These are phyloP conservation scores for Polyporus arcularius DNA, from an alignment of 768 basidiomycete genomes.

Conservation along the genomic window DNA sequence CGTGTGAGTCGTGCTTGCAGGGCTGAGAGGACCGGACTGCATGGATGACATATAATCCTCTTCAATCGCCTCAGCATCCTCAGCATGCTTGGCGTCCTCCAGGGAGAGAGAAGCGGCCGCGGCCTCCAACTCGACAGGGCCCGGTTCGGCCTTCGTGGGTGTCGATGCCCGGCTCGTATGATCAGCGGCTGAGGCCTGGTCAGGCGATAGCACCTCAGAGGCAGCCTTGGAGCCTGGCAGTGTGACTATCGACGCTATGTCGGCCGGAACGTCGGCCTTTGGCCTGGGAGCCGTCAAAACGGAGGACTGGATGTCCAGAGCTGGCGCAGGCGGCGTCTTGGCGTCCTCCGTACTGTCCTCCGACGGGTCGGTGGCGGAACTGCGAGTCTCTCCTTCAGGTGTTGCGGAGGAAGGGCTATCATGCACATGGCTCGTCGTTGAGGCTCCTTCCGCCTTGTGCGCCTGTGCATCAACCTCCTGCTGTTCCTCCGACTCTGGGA, in stretches of 20 bases:
- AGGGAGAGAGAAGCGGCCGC: not conserved
- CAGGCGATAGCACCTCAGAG: conserved; percentile 9
- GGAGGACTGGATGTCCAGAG: not conserved
- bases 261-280: not conserved
- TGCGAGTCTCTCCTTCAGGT: not conserved
- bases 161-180: conserved; percentile 7
- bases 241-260: conserved; percentile 5
- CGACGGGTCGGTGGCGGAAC: not conserved
- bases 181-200: not conserved
- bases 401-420: conserved; percentile 11
- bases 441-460: conserved; percentile 1
- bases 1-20: conserved; percentile 9
- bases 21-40: conserved; percentile 12
- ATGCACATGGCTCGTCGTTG: conserved; percentile 4
- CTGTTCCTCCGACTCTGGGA: conserved; percentile 22
- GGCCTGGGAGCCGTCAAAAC: conserved; percentile 5
- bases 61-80: not conserved
- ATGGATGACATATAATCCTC: not conserved
- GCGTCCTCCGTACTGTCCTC: conserved; percentile 6
- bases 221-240: conserved; percentile 8
- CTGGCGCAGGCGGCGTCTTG: conserved; percentile 7
- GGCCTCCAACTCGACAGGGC: not conserved
- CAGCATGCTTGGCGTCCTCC: not conserved
- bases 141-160: conserved; percentile 4
- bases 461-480: conserved; percentile 19